Percentiles rank a stretch among this genome's conserved stretches.
Conservation (phyloP, 441 rosid genomes). For the Omphalea diandra region DNA sequence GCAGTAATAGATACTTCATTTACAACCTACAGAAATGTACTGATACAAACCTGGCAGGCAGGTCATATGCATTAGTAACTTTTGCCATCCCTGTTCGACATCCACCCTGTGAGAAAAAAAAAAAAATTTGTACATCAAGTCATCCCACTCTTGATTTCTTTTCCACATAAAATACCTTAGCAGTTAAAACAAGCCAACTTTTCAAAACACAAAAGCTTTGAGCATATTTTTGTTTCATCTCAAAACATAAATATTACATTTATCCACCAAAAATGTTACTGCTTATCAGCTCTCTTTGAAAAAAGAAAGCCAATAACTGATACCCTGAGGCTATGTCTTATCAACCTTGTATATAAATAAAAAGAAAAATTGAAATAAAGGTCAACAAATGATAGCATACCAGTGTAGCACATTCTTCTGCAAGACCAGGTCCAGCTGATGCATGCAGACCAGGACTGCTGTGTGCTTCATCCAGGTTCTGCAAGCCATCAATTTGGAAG, state of each 20-base stretch:
- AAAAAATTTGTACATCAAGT: slow-evolving; percentile 26
- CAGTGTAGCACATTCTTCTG: slow-evolving; percentile 94
- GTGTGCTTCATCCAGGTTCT: slow-evolving; percentile 96
- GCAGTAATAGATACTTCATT: neutral
- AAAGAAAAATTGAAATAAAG: slow-evolving; percentile 3
- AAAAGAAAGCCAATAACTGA: neutral
- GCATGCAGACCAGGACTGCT: slow-evolving; percentile 95
- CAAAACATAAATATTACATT: neutral
- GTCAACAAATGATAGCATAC: slow-evolving; percentile 37
- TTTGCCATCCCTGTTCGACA: slow-evolving; percentile 99
- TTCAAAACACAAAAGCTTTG: neutral
- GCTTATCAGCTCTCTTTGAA: neutral
- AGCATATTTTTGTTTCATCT: neutral
- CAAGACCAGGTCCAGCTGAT: slow-evolving; percentile 98
- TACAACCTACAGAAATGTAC: slow-evolving; percentile 1
- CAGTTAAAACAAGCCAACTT: slow-evolving; percentile 13
- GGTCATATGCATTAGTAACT: slow-evolving; percentile 95
- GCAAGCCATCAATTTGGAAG: slow-evolving; percentile 33
- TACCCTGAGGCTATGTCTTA: neutral
- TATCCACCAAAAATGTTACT: neutral
- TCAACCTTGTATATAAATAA: neutral
- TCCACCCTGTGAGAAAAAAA: slow-evolving; percentile 73
- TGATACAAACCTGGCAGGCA: slow-evolving; percentile 83
- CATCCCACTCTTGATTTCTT: slow-evolving; percentile 14
- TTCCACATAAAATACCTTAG: slow-evolving; percentile 17